These are phyloP conservation scores for Fusarium chuoi DNA, from an alignment of 2,329 filamentous ascomycete genomes.

Conservation along the genomic window DNA sequence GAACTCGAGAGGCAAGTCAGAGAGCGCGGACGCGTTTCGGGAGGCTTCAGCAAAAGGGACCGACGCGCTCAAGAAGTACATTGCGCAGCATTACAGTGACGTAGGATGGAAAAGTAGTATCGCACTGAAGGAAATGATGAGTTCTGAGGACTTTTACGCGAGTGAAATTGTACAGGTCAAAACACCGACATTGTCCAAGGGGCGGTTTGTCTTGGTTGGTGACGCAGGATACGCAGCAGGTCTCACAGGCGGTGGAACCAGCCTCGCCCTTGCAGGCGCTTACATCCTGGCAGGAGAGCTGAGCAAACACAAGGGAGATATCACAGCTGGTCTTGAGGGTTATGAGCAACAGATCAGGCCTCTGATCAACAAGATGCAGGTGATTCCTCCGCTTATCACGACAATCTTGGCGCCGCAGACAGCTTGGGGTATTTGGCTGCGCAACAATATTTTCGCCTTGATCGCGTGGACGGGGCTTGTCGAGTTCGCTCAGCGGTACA, in stretches of 20 bases:
- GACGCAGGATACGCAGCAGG: constrained; percentile 61
- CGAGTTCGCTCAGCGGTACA: constrained; percentile 41
- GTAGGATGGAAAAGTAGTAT: constrained; percentile 57
- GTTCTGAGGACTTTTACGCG: constrained; percentile 57
- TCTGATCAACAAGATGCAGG: constrained; percentile 51
- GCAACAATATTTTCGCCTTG: constrained; percentile 55
- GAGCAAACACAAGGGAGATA: constrained; percentile 34
- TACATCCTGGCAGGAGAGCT: constrained; percentile 64
- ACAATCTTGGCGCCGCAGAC: constrained; percentile 57
- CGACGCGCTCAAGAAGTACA: constrained; percentile 47
- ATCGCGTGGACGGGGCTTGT: constrained; percentile 50
- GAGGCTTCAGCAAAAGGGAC: constrained; percentile 49
- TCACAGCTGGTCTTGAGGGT: constrained; percentile 46
- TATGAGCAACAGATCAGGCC: constrained; percentile 57
- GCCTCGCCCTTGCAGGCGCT: constrained; percentile 56
- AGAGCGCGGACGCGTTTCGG: constrained; percentile 50
- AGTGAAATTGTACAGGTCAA: constrained; percentile 57
- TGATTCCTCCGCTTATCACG: constrained; percentile 47
- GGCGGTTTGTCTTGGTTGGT: constrained; percentile 59
- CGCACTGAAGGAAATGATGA: constrained; percentile 49
- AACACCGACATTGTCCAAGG: constrained; percentile 49
- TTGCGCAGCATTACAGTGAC: constrained; percentile 53
- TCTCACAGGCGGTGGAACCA: constrained; percentile 60
- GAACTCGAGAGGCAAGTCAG: constrained; percentile 42
- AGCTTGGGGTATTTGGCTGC: constrained; percentile 56